These are phyloP conservation scores for Gossypium thurberi DNA, from an alignment of 345 rosid species.

Conservation along the genomic window DNA sequence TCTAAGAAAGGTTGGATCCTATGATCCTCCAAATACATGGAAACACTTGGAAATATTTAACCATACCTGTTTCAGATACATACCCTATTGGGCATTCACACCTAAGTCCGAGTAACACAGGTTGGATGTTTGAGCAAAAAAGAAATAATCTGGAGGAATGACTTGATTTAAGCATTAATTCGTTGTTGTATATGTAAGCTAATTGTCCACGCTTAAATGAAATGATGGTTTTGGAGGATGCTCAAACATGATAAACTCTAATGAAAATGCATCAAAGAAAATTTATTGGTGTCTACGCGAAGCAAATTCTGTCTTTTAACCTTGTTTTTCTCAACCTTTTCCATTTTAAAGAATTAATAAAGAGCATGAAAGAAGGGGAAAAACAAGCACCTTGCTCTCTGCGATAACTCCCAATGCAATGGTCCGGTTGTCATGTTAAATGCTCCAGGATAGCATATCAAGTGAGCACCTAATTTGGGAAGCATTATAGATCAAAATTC, in stretches of 20 bases:
- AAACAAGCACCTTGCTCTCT: slow-evolving; percentile 69
- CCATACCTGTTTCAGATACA: no score
- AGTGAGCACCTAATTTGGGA: slow-evolving; percentile 71
- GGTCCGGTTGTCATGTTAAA: slow-evolving; percentile 99
- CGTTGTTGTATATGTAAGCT: neutral
- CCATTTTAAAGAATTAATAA: neutral
- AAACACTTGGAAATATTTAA: no score
- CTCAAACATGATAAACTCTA: neutral
- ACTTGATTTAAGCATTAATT: neutral
- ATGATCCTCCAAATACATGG: no score
- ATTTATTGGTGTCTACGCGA: neutral
- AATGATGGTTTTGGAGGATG: neutral
- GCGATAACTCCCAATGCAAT: slow-evolving; percentile 84
- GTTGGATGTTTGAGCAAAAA: neutral
- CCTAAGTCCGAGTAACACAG: no score
- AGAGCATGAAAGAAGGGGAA: neutral
- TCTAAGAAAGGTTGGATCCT: neutral
- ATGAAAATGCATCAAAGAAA: neutral
- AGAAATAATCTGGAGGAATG: neutral
- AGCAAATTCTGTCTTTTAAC: neutral
- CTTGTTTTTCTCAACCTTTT: neutral
- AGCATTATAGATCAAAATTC: slow-evolving; percentile 10
- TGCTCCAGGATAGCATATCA: slow-evolving; percentile 94
- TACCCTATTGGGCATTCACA: no score
- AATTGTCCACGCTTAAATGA: neutral